Evolutionary conservation across 768 basidiomycete genomes (phyloP).

Genomic region (Macrolepiota albuminosa): DNA sequence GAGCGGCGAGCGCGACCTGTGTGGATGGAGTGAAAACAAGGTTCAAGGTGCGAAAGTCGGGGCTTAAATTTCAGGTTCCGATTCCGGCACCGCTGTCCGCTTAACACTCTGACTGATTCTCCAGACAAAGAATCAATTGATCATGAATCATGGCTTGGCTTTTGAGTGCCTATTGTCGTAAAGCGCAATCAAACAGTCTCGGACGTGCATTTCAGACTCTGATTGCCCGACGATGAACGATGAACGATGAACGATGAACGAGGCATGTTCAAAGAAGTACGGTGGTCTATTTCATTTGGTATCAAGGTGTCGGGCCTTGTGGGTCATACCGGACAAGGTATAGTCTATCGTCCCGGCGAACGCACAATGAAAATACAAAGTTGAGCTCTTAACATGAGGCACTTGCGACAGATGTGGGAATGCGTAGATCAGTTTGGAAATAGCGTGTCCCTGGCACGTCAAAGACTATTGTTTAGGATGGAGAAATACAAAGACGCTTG

Average conservation of each 20-base stretch:
- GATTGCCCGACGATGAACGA: not conserved
- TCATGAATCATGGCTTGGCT: not conserved
- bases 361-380: conserved; percentile 10
- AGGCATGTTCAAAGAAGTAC: not conserved
- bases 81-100: conserved; percentile 20
- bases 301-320: conserved; percentile 4
- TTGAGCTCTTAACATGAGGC: not conserved
- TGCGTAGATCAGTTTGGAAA: conserved; percentile 1
- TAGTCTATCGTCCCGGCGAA: not conserved
- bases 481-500: conserved; percentile 5
- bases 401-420: conserved; percentile 12
- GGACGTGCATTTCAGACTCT: not conserved
- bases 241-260: not conserved
- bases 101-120: not conserved
- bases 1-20: conserved; percentile 29
- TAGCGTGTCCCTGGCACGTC: conserved; percentile 1
- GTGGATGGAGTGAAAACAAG: conserved; percentile 34
- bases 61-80: conserved; percentile 25
- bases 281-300: not conserved
- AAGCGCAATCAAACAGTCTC: not conserved
- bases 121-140: not conserved
- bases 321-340: conserved; percentile 1
- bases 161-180: not conserved
- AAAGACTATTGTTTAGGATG: conserved; percentile 2
- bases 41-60: conserved; percentile 30